These are phyloP conservation scores for Monoraphidium neglectum DNA, from an alignment of 139 green algal species.

Conservation along the genomic window DNA sequence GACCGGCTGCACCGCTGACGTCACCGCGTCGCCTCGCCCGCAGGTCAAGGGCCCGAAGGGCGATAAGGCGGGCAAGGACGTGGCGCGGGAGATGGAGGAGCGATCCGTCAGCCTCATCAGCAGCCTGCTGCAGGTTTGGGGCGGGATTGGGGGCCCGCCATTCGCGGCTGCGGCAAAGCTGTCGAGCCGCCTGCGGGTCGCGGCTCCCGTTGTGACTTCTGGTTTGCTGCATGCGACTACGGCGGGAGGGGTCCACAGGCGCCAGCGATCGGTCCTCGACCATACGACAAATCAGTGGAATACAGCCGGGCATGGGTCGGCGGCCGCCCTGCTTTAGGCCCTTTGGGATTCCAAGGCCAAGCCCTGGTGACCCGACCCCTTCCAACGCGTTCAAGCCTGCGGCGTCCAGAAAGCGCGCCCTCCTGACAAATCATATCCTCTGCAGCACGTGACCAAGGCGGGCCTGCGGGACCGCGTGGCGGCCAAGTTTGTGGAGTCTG, in stretches of 20 bases:
- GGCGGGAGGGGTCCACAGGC: too few species aligned
- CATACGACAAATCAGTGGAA: too few species aligned
- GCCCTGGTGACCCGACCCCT: too few species aligned
- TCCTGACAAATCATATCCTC: neutral
- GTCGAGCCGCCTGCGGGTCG: too few species aligned
- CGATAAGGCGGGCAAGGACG: conserved; percentile 37
- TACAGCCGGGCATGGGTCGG: too few species aligned
- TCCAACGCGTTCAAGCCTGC: neutral
- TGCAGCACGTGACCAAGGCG: conserved; percentile 43
- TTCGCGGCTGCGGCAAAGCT: too few species aligned
- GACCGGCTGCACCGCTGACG: neutral
- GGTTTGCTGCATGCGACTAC: too few species aligned
- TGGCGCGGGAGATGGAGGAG: conserved; percentile 85
- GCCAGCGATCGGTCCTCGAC: too few species aligned
- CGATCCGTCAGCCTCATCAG: conserved; percentile 82
- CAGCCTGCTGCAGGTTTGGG: conserved; percentile 51
- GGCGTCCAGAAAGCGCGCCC: neutral
- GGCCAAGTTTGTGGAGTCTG: conserved; percentile 96
- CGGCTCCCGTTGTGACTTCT: too few species aligned
- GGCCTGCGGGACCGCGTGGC: conserved; percentile 73
- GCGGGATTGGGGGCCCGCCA: too few species aligned
- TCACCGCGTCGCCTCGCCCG: neutral
- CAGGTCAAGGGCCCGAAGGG: conserved; percentile 44
- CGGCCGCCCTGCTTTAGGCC: too few species aligned
- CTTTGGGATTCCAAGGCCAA: too few species aligned